phyloP scores from a whole-genome alignment of 768 basidiomycete genomes.

The Chiua virens region DNA sequence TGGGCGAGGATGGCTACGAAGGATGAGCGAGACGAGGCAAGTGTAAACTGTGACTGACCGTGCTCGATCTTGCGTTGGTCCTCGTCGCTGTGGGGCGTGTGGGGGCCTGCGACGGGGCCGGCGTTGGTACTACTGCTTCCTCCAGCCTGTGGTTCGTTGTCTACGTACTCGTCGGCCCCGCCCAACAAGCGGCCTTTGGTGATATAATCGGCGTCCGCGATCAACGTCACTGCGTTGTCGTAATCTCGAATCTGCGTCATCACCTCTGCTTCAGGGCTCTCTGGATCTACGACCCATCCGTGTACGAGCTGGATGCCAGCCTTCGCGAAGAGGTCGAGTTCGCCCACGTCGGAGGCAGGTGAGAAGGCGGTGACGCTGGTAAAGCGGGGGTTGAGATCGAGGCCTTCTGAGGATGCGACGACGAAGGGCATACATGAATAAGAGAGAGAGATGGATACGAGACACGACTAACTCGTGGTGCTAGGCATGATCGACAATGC shows the following conservation, averaged over 20 bases:
- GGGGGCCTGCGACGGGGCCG: background rate
- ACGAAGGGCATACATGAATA: no score
- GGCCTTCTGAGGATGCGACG: conserved; percentile 55
- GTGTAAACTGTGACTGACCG: conserved; percentile 48
- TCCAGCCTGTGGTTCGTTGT: conserved; percentile 8
- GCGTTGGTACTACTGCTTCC: conserved; percentile 13
- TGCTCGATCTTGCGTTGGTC: conserved; percentile 66
- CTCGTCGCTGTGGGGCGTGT: conserved; percentile 41
- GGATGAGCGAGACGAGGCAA: background rate
- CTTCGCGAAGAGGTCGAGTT: conserved; percentile 82
- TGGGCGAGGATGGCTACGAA: conserved; percentile 62
- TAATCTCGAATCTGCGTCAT: conserved; percentile 62
- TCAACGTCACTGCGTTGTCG: conserved; percentile 68
- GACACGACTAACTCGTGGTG: conserved; percentile 62
- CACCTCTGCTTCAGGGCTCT: conserved; percentile 54
- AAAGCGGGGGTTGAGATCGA: conserved; percentile 88
- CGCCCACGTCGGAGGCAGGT: conserved; percentile 65
- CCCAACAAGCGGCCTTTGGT: conserved; percentile 59
- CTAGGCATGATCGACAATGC: conserved; percentile 45
- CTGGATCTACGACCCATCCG: conserved; percentile 63
- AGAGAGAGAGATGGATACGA: background rate
- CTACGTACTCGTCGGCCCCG: conserved; percentile 34
- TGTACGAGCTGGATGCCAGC: conserved; percentile 81
- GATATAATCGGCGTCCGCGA: conserved; percentile 79
- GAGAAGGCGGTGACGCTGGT: conserved; percentile 66